Percentiles rank a stretch among this genome's conserved stretches.
Evolutionary conservation across 148 eudicot genomes (phyloP).

Genomic region (Diospyros kaki): DNA sequence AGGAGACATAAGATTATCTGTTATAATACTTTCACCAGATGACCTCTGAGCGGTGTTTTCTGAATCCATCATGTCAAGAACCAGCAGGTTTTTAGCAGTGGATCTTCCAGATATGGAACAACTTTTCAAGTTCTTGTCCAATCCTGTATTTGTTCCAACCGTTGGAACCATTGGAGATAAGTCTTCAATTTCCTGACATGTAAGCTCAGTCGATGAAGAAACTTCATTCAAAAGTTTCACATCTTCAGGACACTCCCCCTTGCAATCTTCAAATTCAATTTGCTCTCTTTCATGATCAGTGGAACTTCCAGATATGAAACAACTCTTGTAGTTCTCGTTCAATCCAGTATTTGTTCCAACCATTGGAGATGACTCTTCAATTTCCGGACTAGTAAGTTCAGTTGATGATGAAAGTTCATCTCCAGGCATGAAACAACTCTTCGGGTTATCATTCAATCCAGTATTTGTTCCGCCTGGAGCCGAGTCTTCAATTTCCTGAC

Average conservation of each 20-base stretch:
- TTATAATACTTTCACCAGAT: slow-evolving; percentile 21
- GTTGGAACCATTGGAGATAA: slow-evolving; percentile 6
- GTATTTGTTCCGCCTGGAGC: slow-evolving; percentile 11
- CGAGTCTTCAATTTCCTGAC: slow-evolving; percentile 14
- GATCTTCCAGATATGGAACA: too few species aligned
- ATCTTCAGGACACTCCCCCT: slow-evolving; percentile 5
- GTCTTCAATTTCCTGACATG: slow-evolving; percentile 12
- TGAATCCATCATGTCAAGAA: slow-evolving; percentile 8
- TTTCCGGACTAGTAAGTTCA: too few species aligned
- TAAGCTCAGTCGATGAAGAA: slow-evolving; percentile 18
- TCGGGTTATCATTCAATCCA: slow-evolving; percentile 13
- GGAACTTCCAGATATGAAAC: neutral
- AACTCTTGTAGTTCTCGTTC: neutral
- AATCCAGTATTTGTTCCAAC: neutral
- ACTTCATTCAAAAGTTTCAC: neutral
- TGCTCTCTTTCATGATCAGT: neutral
- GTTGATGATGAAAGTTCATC: too few species aligned
- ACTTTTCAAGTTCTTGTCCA: slow-evolving; percentile 14
- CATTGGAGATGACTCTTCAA: slow-evolving; percentile 10
- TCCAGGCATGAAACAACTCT: neutral
- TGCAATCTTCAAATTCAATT: slow-evolving; percentile 7
- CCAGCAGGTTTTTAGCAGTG: slow-evolving; percentile 7
- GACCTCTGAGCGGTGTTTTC: slow-evolving; percentile 13
- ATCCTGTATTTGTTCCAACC: slow-evolving; percentile 10
- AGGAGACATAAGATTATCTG: slow-evolving; percentile 21